Conservation (phyloP, 495 filamentous ascomycete species). For the Podospora sp. region DNA sequence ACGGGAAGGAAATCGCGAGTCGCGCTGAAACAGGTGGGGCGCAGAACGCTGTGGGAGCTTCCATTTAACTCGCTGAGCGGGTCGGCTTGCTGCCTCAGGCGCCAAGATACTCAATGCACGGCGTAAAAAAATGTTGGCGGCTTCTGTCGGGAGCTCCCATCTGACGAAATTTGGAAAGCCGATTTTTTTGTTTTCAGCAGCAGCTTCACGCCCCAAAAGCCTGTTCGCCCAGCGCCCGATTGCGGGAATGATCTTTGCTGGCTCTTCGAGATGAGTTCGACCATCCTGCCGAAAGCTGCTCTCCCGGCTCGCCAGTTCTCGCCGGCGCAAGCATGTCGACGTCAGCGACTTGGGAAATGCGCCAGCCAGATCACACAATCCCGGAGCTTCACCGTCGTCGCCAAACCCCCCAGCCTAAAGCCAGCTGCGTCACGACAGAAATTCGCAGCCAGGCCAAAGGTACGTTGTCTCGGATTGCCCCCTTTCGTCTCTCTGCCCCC, state of each 20-base stretch:
- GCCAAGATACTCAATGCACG: constrained; percentile 15
- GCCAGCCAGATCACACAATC: constrained; percentile 18
- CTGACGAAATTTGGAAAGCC: constrained; percentile 14
- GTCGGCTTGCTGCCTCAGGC: constrained; percentile 32
- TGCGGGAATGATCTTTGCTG: constrained; percentile 23
- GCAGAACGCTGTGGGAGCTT: background rate
- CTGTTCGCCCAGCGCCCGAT: background rate
- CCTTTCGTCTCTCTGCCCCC: background rate
- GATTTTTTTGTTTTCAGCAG: constrained; percentile 1
- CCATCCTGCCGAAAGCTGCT: constrained; percentile 54
- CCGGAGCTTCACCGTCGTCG: constrained; percentile 24
- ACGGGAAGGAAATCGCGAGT: constrained; percentile 24
- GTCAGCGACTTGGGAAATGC: constrained; percentile 42
- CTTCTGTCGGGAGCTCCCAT: constrained; percentile 8
- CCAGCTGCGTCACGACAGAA: background rate
- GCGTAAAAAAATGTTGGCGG: constrained; percentile 30
- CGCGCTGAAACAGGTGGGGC: constrained; percentile 25
- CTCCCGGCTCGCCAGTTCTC: constrained; percentile 53
- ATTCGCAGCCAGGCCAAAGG: constrained; percentile 19
- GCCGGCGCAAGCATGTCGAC: constrained; percentile 50
- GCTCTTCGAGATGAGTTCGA: constrained; percentile 51
- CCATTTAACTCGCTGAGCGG: background rate
- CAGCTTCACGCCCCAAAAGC: background rate
- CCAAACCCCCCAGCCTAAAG: constrained; percentile 16
- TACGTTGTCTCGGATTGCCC: constrained; percentile 14